Evolutionary conservation across 768 basidiomycete genomes (phyloP).

Genomic region (Rhizopogon roseolus): DNA sequence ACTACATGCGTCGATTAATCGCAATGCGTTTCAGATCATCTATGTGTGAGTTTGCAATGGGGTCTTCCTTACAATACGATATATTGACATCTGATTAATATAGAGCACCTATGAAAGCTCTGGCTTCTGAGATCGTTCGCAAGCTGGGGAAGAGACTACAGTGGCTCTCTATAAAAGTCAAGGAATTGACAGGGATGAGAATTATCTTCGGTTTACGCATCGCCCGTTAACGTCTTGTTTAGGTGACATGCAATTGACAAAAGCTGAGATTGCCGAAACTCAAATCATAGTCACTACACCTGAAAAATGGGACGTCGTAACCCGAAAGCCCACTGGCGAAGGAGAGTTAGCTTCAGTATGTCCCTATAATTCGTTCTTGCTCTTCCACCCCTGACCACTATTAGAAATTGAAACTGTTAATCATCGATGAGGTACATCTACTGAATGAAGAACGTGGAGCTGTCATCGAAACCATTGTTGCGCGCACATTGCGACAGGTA

Average conservation of each 20-base stretch:
- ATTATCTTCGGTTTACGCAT: background rate
- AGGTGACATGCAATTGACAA: conserved; percentile 96
- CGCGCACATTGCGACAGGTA: conserved; percentile 87
- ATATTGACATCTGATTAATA: background rate
- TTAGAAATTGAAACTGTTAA: conserved; percentile 87
- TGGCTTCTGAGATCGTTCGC: conserved; percentile 91
- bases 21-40: conserved; percentile 87
- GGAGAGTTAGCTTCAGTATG: conserved; percentile 91
- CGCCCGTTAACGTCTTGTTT: background rate
- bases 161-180: conserved; percentile 84
- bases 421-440: conserved; percentile 97
- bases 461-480: conserved; percentile 97
- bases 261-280: conserved; percentile 88
- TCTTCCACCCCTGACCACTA: background rate
- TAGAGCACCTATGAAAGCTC: conserved; percentile 97
- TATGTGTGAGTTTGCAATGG: conserved; percentile 65
- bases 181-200: conserved; percentile 79
- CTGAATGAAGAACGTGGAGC: conserved; percentile 97
- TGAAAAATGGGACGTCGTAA: conserved; percentile 99
- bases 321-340: conserved; percentile 93
- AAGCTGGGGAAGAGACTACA: conserved; percentile 87
- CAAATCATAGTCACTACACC: conserved; percentile 99
- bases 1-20: conserved; percentile 50
- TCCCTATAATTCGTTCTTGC: conserved; percentile 1
- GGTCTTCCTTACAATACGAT: background rate